phyloP scores from a whole-genome alignment of 2,329 filamentous ascomycete species.

The Pseudogymnoascus sp. region DNA sequence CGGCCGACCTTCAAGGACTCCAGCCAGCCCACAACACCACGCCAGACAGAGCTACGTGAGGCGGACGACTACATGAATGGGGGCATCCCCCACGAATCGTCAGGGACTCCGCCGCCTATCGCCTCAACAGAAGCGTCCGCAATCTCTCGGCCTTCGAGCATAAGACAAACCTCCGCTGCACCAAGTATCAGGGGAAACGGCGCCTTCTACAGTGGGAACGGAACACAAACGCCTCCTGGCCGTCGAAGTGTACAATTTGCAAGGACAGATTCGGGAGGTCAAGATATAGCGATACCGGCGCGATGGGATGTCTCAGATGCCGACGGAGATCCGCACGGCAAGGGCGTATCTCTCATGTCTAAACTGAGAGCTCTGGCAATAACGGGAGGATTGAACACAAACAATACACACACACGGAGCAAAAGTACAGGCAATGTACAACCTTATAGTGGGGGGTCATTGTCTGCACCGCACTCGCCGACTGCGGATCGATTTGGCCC shows the following conservation, averaged over 20 bases:
- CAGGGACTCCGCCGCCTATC: not conserved
- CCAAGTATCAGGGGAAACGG: conserved; percentile 2
- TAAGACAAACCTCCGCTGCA: not conserved
- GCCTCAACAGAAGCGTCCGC: not conserved
- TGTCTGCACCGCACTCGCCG: conserved; percentile 41
- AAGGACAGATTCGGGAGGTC: conserved; percentile 33
- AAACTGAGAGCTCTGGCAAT: conserved; percentile 68
- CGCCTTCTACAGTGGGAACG: conserved; percentile 6
- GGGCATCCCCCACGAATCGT: conserved; percentile 20
- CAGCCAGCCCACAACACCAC: conserved; percentile 12
- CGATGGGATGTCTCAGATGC: conserved; percentile 50
- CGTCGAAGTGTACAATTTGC: conserved; percentile 71
- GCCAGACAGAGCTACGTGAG: conserved; percentile 15
- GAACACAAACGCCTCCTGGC: conserved; percentile 27
- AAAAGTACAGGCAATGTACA: conserved; percentile 27
- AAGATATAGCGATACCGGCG: conserved; percentile 40
- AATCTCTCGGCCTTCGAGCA: not conserved
- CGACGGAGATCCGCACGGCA: conserved; percentile 49
- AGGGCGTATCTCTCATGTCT: conserved; percentile 61
- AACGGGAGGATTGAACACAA: conserved; percentile 31
- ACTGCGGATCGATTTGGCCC: conserved; percentile 35
- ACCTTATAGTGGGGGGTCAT: conserved; percentile 26
- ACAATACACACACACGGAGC: conserved; percentile 37
- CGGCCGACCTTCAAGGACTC: conserved; percentile 10
- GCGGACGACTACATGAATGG: conserved; percentile 27